Base-by-base conservation (phyloP, 2,329 filamentous ascomycete species). In the Monilinia fructigena region DNA sequence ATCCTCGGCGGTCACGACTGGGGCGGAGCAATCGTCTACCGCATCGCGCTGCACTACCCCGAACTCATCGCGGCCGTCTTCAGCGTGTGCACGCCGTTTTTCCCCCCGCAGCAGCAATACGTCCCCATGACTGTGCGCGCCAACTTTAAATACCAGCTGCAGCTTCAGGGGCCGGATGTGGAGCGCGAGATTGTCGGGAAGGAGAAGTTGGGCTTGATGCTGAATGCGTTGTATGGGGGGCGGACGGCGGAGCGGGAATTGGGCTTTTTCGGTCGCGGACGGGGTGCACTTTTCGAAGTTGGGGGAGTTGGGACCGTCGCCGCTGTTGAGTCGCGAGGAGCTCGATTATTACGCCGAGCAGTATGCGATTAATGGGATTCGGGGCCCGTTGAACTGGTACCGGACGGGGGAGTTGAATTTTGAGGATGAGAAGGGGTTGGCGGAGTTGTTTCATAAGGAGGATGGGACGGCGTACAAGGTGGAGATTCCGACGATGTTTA, bases 371-470 rank as follows among this genome's bases (percentile, higher is more conserved):
- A 85, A 88, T 74, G 92, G 92, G 55, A 78, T 98, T 70, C 86
- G 88, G 70, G 92, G 92, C 0, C 91, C 92, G 20, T 81, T 92
- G 68, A 95, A 93, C 78, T 97, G 92, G 91, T 99, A 99, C 79
- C 87, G 93, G 54, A 90, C 85, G 3, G 82, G 85, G 26, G 80
- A 85, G 76, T 77, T 89, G 70, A 97, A 96, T 78, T 90, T 82
- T 75, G 84, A 91, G 52, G 92, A 97, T 70, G 95, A 97, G 74
- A 71, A 77, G 58, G 76, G 81, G 53, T 80, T 91, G 52, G 81
- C 86, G 63, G 80, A 85, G 68, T 87, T 87, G 73, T 86, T 81
- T 74, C 20, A 48, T 26, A 5, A 4, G 45, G 45, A 47, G 45
- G 16, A 47, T 80, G 84, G 65, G 83, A 86, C 55, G 63, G 83